Evolutionary conservation across 2,329 filamentous ascomycete genomes (phyloP).

Genomic region (Paraphoma sp.): DNA sequence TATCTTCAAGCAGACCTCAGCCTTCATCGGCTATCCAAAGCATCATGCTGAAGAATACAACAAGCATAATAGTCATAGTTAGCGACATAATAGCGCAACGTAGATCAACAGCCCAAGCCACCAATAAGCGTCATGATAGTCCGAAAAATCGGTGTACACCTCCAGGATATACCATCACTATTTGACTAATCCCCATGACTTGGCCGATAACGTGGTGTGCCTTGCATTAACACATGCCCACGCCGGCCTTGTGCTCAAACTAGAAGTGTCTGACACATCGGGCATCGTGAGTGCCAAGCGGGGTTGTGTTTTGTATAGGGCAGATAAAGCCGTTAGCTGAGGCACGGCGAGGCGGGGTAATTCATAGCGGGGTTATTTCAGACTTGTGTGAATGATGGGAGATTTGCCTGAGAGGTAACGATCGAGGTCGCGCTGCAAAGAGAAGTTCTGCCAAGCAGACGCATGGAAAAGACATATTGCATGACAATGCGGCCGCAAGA

Average conservation of each 20-base stretch:
- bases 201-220: neutral
- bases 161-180: neutral
- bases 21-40: too few relatives aligned
- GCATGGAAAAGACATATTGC: conserved; percentile 14
- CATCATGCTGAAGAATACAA: too few relatives aligned
- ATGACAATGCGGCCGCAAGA: conserved; percentile 17
- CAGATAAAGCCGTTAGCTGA: conserved; percentile 1
- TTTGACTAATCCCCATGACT: neutral
- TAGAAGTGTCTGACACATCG: conserved; percentile 9
- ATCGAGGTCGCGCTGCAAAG: neutral
- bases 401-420: too few relatives aligned
- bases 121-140: too few relatives aligned
- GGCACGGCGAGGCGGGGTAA: neutral
- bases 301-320: conserved; percentile 6
- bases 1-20: too few relatives aligned
- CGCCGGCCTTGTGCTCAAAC: conserved; percentile 12
- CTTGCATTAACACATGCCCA: conserved; percentile 11
- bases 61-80: too few relatives aligned
- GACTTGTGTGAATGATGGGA: too few relatives aligned
- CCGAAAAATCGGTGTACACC: too few relatives aligned
- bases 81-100: too few relatives aligned
- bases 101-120: too few relatives aligned
- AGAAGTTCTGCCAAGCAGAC: neutral
- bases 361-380: too few relatives aligned
- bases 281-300: neutral